These are phyloP conservation scores for Kandelia obovata DNA, from an alignment of 345 rosid genomes.

Conservation along the genomic window DNA sequence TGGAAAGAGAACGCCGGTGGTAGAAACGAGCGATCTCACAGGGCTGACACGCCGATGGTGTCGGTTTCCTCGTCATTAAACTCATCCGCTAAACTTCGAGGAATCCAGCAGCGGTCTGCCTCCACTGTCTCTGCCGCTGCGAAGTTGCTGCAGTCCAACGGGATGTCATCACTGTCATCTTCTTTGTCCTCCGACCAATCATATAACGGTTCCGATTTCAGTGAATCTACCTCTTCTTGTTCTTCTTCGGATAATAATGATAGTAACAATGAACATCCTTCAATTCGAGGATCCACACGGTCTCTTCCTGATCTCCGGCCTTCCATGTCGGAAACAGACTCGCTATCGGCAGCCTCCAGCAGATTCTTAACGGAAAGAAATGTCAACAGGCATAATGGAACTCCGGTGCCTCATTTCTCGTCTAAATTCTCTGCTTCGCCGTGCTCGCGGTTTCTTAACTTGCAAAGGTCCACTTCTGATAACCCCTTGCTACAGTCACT, in stretches of 20 bases:
- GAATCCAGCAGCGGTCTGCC: slow-evolving; percentile 27
- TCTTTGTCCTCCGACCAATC: neutral
- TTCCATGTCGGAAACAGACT: slow-evolving; percentile 39
- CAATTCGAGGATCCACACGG: slow-evolving; percentile 8
- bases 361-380: slow-evolving; percentile 34
- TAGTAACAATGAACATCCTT: neutral
- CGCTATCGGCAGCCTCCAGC: slow-evolving; percentile 26
- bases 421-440: slow-evolving; percentile 28
- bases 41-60: slow-evolving; percentile 35
- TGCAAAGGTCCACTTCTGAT: neutral
- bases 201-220: no score
- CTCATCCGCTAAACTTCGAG: slow-evolving; percentile 32
- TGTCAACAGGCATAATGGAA: slow-evolving; percentile 21
- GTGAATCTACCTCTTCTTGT: neutral
- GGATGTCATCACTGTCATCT: slow-evolving; percentile 16
- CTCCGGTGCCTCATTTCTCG: slow-evolving; percentile 1
- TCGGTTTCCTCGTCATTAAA: neutral
- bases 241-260: slow-evolving; percentile 3
- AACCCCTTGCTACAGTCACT: no score
- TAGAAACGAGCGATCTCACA: slow-evolving; percentile 17
- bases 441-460: slow-evolving; percentile 33
- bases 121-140: slow-evolving; percentile 48
- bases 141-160: slow-evolving; percentile 55
- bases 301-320: slow-evolving; percentile 27
- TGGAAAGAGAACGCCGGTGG: slow-evolving; percentile 32